These are phyloP conservation scores for Hypholoma fasciculare DNA, from an alignment of 768 basidiomycete species.

Conservation along the genomic window DNA sequence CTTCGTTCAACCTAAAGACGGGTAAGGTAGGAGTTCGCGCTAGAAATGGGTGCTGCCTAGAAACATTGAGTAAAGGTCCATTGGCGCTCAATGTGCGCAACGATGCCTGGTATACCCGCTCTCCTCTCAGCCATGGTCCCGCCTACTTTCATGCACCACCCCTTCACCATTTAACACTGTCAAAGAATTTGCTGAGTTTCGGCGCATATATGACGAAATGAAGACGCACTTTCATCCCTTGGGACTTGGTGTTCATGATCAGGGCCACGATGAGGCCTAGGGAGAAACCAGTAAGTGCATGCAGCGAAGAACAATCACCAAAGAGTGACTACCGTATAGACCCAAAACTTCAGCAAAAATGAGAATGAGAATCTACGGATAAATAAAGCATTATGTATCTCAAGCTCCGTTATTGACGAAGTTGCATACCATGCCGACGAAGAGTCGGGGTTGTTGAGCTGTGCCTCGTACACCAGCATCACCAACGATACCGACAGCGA, in stretches of 20 bases:
- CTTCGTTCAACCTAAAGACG: too few species aligned
- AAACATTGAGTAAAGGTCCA: slow-evolving; percentile 1
- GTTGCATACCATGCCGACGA: slow-evolving; percentile 74
- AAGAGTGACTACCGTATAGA: slow-evolving; percentile 65
- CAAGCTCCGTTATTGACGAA: not conserved
- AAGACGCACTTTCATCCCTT: slow-evolving; percentile 32
- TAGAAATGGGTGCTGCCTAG: not conserved
- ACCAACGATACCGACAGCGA: slow-evolving; percentile 98
- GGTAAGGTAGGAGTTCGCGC: not conserved
- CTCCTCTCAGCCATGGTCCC: not conserved
- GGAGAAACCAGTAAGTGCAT: slow-evolving; percentile 11
- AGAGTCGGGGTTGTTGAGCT: slow-evolving; percentile 92
- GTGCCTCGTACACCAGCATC: slow-evolving; percentile 98
- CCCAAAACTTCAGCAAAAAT: slow-evolving; percentile 96
- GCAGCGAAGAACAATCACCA: not conserved
- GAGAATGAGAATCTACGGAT: slow-evolving; percentile 84
- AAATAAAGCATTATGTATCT: not conserved
- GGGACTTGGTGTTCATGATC: slow-evolving; percentile 86
- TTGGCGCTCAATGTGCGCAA: not conserved
- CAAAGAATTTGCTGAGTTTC: not conserved
- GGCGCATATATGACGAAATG: not conserved
- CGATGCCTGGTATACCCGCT: slow-evolving; percentile 6
- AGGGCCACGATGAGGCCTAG: slow-evolving; percentile 88
- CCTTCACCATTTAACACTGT: slow-evolving; percentile 13
- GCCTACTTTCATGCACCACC: not conserved